phyloP scores from a whole-genome alignment of 2,329 filamentous ascomycete genomes.

The Fusarium sp. region DNA sequence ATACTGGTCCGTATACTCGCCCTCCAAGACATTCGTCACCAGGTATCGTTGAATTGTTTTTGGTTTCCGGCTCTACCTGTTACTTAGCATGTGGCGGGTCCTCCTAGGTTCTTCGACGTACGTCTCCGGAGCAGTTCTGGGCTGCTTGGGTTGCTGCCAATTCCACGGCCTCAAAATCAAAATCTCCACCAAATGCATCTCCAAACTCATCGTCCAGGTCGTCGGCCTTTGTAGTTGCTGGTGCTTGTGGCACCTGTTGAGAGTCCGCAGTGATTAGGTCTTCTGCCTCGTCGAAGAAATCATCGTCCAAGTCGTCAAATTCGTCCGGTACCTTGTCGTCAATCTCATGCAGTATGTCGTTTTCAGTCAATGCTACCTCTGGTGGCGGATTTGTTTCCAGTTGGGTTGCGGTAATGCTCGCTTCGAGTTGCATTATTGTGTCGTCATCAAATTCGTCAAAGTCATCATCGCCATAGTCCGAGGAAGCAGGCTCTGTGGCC shows the following conservation, averaged over 20 bases:
- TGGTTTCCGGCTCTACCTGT: constrained; percentile 73
- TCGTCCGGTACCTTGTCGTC: constrained; percentile 66
- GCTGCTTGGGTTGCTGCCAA: constrained; percentile 77
- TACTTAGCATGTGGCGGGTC: constrained; percentile 68
- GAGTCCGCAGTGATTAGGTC: constrained; percentile 42
- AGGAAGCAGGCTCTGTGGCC: constrained; percentile 43
- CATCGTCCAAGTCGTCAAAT: constrained; percentile 75
- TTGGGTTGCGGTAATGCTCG: constrained; percentile 53
- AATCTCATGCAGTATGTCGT: constrained; percentile 64
- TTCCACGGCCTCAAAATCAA: constrained; percentile 83
- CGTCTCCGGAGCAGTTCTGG: constrained; percentile 52
- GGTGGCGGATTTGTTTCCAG: constrained; percentile 28
- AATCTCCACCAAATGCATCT: constrained; percentile 72
- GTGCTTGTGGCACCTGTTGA: constrained; percentile 33
- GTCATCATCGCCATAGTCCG: constrained; percentile 68
- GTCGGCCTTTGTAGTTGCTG: background rate
- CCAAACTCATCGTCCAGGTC: constrained; percentile 52
- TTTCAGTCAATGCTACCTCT: background rate
- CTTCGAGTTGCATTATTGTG: constrained; percentile 66
- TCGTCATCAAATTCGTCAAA: constrained; percentile 73
- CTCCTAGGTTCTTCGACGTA: constrained; percentile 52
- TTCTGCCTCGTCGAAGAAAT: constrained; percentile 65
- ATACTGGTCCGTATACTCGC: constrained; percentile 73
- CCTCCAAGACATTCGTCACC: constrained; percentile 78
- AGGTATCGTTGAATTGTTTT: constrained; percentile 89